Evolutionary conservation across 1,139 yeast genomes (phyloP), one percentile per base, ranked within the genome.

Genomic region (Geotrichum restrictum): DNA sequence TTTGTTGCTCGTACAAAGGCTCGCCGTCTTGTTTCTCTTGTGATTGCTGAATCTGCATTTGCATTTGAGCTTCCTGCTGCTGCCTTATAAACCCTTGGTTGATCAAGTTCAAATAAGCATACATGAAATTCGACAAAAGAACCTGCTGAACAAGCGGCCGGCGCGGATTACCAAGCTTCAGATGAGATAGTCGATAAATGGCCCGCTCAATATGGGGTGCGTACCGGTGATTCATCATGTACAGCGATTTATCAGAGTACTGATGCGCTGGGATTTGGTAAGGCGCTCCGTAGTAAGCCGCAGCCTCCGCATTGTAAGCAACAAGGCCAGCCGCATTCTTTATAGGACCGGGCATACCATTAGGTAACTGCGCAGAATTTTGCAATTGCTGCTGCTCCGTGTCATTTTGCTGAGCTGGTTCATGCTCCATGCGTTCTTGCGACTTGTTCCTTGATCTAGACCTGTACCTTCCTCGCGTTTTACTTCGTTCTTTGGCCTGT

Each of bases 121-220:
- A 93, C 98, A 93, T 93, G 77, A 93, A 93, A 68, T 94, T 94
- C 54, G 96, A 88, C 59, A 93, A 71, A 49, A 93, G 69, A 1
- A 93, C 98, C 67, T 93, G 98, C 65, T 94, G 97, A 36, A 91
- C 77, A 56, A 93, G 73, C 18, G 95, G 95, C 54, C 98, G 74
- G 64, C 88, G 86, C 1, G 98, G 94, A 65, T 94, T 95, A 39
- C 98, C 96, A 60, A 93, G 75, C 68, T 93, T 93, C 66, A 93
- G 73, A 69, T 93, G 98, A 42, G 96, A 86, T 56, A 94, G 75
- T 55, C 98, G 75, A 68, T 93, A 93, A 52, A 94, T 87, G 1
- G 98, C 98, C 44, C 98, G 77, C 69, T 94, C 98, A 45, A 93
- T 95, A 67, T 91, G 96, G 45, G 93, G 83, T 0, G 98, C 97